Evolutionary conservation across 2,329 filamentous ascomycete species (phyloP).

Genomic region (Fusarium odoratissimum): DNA sequence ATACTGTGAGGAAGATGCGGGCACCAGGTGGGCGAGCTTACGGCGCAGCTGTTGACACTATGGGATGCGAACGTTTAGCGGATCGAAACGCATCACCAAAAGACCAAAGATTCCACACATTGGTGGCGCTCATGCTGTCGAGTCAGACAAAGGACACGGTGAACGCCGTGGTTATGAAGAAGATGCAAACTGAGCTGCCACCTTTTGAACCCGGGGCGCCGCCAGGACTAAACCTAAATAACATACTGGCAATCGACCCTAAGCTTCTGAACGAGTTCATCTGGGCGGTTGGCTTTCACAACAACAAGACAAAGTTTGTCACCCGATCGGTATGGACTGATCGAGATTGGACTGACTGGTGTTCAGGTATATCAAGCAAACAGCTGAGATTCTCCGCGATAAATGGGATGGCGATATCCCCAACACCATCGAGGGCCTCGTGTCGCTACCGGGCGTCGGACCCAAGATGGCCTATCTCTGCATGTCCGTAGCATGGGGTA

Average conservation of each 20-base stretch:
- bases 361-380: constrained; percentile 73
- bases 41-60: constrained; percentile 93
- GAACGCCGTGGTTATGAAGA: constrained; percentile 83
- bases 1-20: constrained; percentile 81
- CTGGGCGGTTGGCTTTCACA: constrained; percentile 89
- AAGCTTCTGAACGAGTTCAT: constrained; percentile 78
- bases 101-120: constrained; percentile 83
- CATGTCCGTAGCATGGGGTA: constrained; percentile 77
- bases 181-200: constrained; percentile 79
- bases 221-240: constrained; percentile 75
- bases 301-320: constrained; percentile 81
- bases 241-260: constrained; percentile 78
- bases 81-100: constrained; percentile 59
- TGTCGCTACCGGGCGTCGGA: constrained; percentile 84
- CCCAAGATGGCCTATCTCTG: constrained; percentile 96
- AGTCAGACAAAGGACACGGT: constrained; percentile 95
- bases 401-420: constrained; percentile 82
- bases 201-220: constrained; percentile 58
- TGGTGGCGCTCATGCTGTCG: constrained; percentile 89
- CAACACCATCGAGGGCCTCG: constrained; percentile 78
- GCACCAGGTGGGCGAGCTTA: constrained; percentile 63
- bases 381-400: constrained; percentile 79
- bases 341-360: constrained; percentile 28
- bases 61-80: constrained; percentile 90
- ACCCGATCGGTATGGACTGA: neutral